Percentiles rank a stretch among this genome's conserved stretches.
Evolutionary conservation across 2,329 filamentous ascomycete genomes (phyloP).

Genomic region (Epicoccum nigrum): DNA sequence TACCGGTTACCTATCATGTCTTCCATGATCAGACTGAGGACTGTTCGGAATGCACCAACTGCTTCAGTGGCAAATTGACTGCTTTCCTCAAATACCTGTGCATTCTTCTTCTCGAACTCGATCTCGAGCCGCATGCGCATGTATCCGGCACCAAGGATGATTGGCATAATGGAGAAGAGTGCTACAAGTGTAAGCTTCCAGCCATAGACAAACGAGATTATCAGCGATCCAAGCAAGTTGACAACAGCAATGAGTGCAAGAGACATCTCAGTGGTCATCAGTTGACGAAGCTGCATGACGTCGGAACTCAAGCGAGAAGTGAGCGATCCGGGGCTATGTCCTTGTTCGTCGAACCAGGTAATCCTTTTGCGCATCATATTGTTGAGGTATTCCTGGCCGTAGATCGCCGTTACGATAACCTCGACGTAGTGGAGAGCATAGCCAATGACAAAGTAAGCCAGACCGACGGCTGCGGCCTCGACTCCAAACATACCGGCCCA

Average conservation of each 20-base stretch:
- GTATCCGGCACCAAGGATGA: slow-evolving; percentile 57
- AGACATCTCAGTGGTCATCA: slow-evolving; percentile 67
- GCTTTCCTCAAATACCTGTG: slow-evolving; percentile 71
- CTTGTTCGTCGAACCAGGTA: slow-evolving; percentile 65
- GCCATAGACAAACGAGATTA: slow-evolving; percentile 72
- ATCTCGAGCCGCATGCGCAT: slow-evolving; percentile 63
- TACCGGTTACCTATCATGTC: slow-evolving; percentile 69
- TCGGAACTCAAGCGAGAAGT: slow-evolving; percentile 63
- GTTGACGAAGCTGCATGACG: slow-evolving; percentile 65
- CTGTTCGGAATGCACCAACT: slow-evolving; percentile 75
- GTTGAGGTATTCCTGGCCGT: slow-evolving; percentile 67
- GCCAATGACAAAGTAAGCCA: slow-evolving; percentile 61
- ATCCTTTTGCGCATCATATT: slow-evolving; percentile 66
- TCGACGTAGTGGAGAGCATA: slow-evolving; percentile 40
- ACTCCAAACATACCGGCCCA: slow-evolving; percentile 71
- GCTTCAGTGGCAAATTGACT: slow-evolving; percentile 77
- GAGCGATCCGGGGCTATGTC: slow-evolving; percentile 65
- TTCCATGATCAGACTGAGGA: slow-evolving; percentile 73
- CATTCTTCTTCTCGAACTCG: slow-evolving; percentile 73
- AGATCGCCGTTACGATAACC: slow-evolving; percentile 55
- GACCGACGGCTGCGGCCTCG: slow-evolving; percentile 60
- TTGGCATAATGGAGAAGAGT: slow-evolving; percentile 63
- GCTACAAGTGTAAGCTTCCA: slow-evolving; percentile 78
- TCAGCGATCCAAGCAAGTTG: slow-evolving; percentile 67
- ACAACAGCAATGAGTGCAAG: slow-evolving; percentile 68